These are phyloP conservation scores for Parmelia sp. DNA, from an alignment of 495 filamentous ascomycete species.

Conservation along the genomic window DNA sequence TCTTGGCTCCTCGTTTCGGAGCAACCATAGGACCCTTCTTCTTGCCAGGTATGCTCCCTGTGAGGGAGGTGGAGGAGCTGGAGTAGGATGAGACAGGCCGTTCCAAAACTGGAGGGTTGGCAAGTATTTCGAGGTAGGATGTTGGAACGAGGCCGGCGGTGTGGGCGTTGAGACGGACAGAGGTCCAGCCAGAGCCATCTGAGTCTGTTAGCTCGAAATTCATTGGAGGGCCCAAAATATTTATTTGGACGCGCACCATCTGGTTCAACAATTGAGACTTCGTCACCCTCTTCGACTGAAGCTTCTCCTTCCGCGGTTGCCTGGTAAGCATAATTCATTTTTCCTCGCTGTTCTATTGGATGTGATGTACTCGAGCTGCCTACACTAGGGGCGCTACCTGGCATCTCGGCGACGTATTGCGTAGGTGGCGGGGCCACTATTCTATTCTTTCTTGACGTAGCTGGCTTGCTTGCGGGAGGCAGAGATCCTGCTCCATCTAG, in stretches of 20 bases:
- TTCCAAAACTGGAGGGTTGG: conserved; percentile 38
- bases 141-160: conserved; percentile 82
- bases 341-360: conserved; percentile 59
- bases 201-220: conserved; percentile 5
- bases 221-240: too few relatives aligned
- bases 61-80: conserved; percentile 67
- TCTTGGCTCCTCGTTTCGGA: conserved; percentile 86
- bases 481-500: conserved; percentile 26
- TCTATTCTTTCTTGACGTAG: conserved; percentile 51
- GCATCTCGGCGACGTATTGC: conserved; percentile 63
- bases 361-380: conserved; percentile 30
- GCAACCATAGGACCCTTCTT: conserved; percentile 92
- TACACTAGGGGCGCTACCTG: conserved; percentile 35
- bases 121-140: conserved; percentile 62
- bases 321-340: conserved; percentile 84
- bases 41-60: conserved; percentile 52
- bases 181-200: conserved; percentile 92
- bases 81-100: conserved; percentile 66
- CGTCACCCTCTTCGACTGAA: conserved; percentile 66
- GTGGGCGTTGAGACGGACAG: conserved; percentile 55
- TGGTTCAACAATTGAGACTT: conserved; percentile 72
- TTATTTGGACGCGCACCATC: conserved; percentile 56
- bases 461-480: conserved; percentile 36
- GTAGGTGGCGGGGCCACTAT: conserved; percentile 82
- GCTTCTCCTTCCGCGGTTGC: conserved; percentile 74